Conservation (phyloP, 129 eudicot genomes). For the Gnaphalium uliginosum region DNA sequence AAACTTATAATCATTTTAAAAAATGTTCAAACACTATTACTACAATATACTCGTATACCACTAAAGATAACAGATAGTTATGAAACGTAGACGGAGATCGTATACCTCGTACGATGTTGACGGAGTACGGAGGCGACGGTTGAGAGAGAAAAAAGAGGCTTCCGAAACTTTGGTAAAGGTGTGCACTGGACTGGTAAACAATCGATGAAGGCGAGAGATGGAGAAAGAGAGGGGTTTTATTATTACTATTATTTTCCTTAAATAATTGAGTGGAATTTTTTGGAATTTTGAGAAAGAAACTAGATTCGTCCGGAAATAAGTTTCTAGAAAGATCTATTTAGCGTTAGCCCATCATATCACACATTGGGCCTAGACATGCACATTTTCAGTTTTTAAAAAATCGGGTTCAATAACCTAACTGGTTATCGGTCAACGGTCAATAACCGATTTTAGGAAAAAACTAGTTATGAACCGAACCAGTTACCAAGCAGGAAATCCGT, state of each 20-base stretch:
- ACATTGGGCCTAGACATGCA: too few relatives aligned
- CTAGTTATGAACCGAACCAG: too few relatives aligned
- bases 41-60: too few relatives aligned
- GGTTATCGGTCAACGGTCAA: too few relatives aligned
- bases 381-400: too few relatives aligned
- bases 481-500: too few relatives aligned
- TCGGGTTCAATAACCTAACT: too few relatives aligned
- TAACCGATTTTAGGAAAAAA: too few relatives aligned
- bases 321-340: not conserved
- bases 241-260: too few relatives aligned
- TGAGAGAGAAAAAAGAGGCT: not conserved
- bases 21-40: too few relatives aligned
- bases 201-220: conserved; percentile 10
- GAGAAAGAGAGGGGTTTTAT: conserved; percentile 6
- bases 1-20: too few relatives aligned
- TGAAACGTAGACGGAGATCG: not conserved
- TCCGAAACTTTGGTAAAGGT: conserved; percentile 3
- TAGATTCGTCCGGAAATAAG: not conserved
- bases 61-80: not conserved
- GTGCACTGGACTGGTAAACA: conserved; percentile 11
- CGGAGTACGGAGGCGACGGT: conserved; percentile 1
- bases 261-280: not conserved
- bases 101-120: conserved; percentile 8
- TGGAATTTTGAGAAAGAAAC: not conserved
- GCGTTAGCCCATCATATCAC: too few relatives aligned